phyloP scores from a whole-genome alignment of 495 filamentous ascomycete genomes.

The Podospora sp. region DNA sequence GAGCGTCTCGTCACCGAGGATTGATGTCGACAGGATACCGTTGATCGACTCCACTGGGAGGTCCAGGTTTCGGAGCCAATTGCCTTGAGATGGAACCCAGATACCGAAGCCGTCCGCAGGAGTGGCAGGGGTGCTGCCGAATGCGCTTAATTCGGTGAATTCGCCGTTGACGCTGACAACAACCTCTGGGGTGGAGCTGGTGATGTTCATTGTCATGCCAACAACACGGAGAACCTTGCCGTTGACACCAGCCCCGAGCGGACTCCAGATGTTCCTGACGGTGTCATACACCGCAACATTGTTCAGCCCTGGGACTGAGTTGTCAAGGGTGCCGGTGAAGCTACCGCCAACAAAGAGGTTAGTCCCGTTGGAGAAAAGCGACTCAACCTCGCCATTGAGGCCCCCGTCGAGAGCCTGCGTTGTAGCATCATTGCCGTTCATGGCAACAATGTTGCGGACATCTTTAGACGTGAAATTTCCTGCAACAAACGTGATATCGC shows the following conservation, averaged over 20 bases:
- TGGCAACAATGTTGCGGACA: constrained; percentile 73
- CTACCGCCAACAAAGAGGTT: constrained; percentile 80
- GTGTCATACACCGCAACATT: constrained; percentile 78
- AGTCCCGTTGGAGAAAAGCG: constrained; percentile 66
- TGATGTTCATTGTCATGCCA: constrained; percentile 78
- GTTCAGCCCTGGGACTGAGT: constrained; percentile 60
- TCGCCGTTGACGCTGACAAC: constrained; percentile 79
- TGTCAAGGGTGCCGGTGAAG: constrained; percentile 75
- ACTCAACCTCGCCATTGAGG: constrained; percentile 75
- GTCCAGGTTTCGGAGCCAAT: constrained; percentile 86
- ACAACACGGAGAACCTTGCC: constrained; percentile 75
- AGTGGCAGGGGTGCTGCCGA: constrained; percentile 61
- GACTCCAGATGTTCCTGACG: constrained; percentile 66
- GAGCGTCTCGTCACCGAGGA: constrained; percentile 60
- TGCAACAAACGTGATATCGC: constrained; percentile 69
- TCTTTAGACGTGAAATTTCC: constrained; percentile 77
- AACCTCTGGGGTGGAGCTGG: constrained; percentile 65
- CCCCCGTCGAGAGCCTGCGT: constrained; percentile 67
- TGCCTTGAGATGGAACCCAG: constrained; percentile 87
- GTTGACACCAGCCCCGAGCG: constrained; percentile 85
- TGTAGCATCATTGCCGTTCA: constrained; percentile 63
- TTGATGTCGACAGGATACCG: constrained; percentile 69
- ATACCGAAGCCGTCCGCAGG: constrained; percentile 76
- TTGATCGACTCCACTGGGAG: constrained; percentile 63
- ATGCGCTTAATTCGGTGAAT: constrained; percentile 72